A percentile compares a stretch with the other conserved stretches of the same genome.
Evolutionary conservation across 768 basidiomycete species (phyloP).

Genomic region (Calocybe indica): DNA sequence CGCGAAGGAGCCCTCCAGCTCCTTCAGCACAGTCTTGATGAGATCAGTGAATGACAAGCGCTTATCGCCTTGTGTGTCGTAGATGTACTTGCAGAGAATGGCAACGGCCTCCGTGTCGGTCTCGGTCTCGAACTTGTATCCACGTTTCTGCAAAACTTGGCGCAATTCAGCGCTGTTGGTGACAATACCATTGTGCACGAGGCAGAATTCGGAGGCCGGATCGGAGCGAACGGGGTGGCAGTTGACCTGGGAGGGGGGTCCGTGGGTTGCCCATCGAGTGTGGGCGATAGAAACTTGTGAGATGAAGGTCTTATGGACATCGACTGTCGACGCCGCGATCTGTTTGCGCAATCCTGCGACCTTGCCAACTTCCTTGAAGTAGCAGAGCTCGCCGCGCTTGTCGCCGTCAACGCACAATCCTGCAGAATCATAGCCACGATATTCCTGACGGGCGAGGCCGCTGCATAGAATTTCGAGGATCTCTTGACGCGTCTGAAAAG

Average conservation of each 20-base stretch:
- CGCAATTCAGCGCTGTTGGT: slow-evolving; percentile 89
- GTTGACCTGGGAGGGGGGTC: slow-evolving; percentile 79
- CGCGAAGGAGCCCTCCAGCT: slow-evolving; percentile 97
- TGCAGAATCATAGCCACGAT: slow-evolving; percentile 97
- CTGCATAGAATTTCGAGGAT: slow-evolving; percentile 87
- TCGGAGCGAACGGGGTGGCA: slow-evolving; percentile 95
- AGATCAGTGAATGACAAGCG: slow-evolving; percentile 84
- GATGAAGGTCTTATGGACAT: slow-evolving; percentile 72
- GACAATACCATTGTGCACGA: slow-evolving; percentile 99
- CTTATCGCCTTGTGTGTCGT: slow-evolving; percentile 87
- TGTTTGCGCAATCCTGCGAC: slow-evolving; percentile 89
- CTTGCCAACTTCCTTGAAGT: slow-evolving; percentile 98
- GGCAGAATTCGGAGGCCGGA: slow-evolving; percentile 71
- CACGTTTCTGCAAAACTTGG: slow-evolving; percentile 91
- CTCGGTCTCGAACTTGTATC: slow-evolving; percentile 90
- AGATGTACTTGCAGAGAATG: slow-evolving; percentile 93
- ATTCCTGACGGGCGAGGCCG: slow-evolving; percentile 92
- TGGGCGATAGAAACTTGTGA: slow-evolving; percentile 97
- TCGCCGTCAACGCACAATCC: slow-evolving; percentile 91
- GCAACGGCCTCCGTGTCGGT: slow-evolving; percentile 98
- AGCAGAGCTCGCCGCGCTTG: slow-evolving; percentile 64
- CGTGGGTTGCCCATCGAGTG: slow-evolving; percentile 99
- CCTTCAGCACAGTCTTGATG: slow-evolving; percentile 93
- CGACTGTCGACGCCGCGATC: slow-evolving; percentile 64
- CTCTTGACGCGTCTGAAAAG: slow-evolving; percentile 73